Percentiles rank a stretch among this genome's conserved stretches.
Conservation (phyloP, 306 rosid species). For the Cicer chorassanicum region DNA sequence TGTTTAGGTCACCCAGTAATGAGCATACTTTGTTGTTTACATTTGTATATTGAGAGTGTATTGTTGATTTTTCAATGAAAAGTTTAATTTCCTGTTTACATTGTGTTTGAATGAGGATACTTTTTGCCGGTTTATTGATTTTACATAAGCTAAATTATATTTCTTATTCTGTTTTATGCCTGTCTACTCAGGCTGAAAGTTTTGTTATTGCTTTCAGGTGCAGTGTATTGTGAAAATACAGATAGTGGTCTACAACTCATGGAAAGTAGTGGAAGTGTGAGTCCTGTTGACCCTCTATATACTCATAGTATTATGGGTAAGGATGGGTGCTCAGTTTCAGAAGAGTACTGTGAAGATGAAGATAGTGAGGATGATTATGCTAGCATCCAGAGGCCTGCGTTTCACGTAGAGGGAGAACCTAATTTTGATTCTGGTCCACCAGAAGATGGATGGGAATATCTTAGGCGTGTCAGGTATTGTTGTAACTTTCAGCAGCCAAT, state of each 20-base stretch:
- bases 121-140: slow-evolving; percentile 30
- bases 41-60: slow-evolving; percentile 40
- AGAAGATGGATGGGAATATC: slow-evolving; percentile 96
- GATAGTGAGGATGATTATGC: slow-evolving; percentile 75
- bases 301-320: slow-evolving; percentile 40
- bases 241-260: slow-evolving; percentile 46
- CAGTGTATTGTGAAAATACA: slow-evolving; percentile 49
- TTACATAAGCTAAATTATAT: slow-evolving; percentile 37
- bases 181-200: slow-evolving; percentile 46
- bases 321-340: slow-evolving; percentile 49
- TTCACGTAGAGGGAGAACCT: slow-evolving; percentile 84
- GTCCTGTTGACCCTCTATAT: slow-evolving; percentile 46
- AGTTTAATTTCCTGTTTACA: slow-evolving; percentile 40
- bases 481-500: slow-evolving; percentile 9
- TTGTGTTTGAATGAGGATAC: slow-evolving; percentile 41
- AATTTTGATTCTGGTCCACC: slow-evolving; percentile 88
- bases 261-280: slow-evolving; percentile 48
- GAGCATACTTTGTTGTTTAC: slow-evolving; percentile 31
- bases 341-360: slow-evolving; percentile 58
- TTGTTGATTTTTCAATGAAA: slow-evolving; percentile 40
- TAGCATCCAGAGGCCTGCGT: slow-evolving; percentile 88
- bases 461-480: slow-evolving; percentile 91
- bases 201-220: slow-evolving; percentile 67
- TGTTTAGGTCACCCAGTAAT: slow-evolving; percentile 38
- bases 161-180: slow-evolving; percentile 11